Base-by-base conservation (phyloP, 768 basidiomycete species). In the Macrolepiota dolichaula region DNA sequence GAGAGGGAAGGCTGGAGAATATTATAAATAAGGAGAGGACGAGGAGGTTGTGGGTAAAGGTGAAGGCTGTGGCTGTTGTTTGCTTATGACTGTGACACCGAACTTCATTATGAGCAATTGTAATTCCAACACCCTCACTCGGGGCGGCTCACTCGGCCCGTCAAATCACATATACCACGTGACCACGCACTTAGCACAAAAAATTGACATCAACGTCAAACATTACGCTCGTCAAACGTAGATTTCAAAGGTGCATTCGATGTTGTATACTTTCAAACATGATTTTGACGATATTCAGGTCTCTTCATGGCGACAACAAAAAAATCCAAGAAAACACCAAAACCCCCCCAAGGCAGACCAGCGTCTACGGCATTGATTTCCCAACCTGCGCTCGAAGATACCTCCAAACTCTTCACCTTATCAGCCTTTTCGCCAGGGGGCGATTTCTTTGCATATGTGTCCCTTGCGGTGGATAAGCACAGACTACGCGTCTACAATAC, bases 391-490 rank as follows among this genome's bases (percentile, higher is more conserved):
- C 79, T 81, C 29, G 77, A 82, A 57, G 80, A 83, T 63, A 68
- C 79, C 22, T 76, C 79, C 2, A 69, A 74, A 52, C 67, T 78
- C 25, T 70, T 77, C 12, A 67, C 75, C 19, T 72, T 85, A 25
- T 86, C 82, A 12, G 75, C 85, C 6, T 90, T 89, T 73, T 89
- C 87, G 9, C 79, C 80, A 4, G 74, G 78, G 60, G 83, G 80
- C 56, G 73, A 76, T 57, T 73, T 83, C 38, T 88, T 88, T 67
- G 86, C 83, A 1, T 79, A 85, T 55, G 71, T 87, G 29, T 86
- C 86, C 10, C 78, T 89, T 24, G 81, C 87, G 2, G 79, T 89
- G 55, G 87, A 89, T 78, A 89, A 87, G 71, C 87, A 89, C 68
- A 81, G 86, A 49, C 73, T 89, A 59, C 85, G 86, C 66, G 77